These are phyloP conservation scores for Irpex rosettiformis DNA, from an alignment of 1,284 basidiomycete species.

Conservation along the genomic window DNA sequence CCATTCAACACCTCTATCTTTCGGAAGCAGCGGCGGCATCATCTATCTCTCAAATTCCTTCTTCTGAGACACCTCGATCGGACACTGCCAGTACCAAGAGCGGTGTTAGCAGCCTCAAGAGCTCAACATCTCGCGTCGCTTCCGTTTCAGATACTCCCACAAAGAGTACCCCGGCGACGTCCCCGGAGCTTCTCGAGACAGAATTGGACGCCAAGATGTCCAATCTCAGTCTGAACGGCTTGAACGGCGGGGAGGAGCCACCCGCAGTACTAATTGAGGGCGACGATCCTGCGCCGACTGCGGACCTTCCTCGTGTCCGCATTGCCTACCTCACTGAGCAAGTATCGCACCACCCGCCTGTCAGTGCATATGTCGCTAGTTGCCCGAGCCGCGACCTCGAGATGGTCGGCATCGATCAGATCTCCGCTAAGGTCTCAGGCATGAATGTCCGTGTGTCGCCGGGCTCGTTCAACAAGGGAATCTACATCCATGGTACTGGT, in stretches of 20 bases:
- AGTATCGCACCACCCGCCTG: slow-evolving; percentile 95
- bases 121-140: slow-evolving; percentile 43
- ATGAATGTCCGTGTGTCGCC: slow-evolving; percentile 82
- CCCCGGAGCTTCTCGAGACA: slow-evolving; percentile 41
- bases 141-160: slow-evolving; percentile 41
- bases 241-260: slow-evolving; percentile 33
- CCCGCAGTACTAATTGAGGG: slow-evolving; percentile 18
- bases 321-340: slow-evolving; percentile 79
- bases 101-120: slow-evolving; percentile 38
- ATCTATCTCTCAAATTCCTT: slow-evolving; percentile 23
- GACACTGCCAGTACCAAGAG: slow-evolving; percentile 58
- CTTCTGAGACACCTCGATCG: slow-evolving; percentile 53
- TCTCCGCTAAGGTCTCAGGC: slow-evolving; percentile 86
- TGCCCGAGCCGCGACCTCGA: slow-evolving; percentile 77
- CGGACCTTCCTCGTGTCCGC: slow-evolving; percentile 41
- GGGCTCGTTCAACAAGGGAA: slow-evolving; percentile 83
- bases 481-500: slow-evolving; percentile 76
- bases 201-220: slow-evolving; percentile 53
- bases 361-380: slow-evolving; percentile 83
- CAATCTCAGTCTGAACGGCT: slow-evolving; percentile 51
- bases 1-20: slow-evolving; percentile 44
- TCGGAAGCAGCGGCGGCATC: slow-evolving; percentile 30
- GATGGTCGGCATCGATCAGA: slow-evolving; percentile 85
- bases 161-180: slow-evolving; percentile 44
- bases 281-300: slow-evolving; percentile 22